These are phyloP conservation scores for Ascochyta koolunga DNA, from an alignment of 2,329 filamentous ascomycete species.

Conservation along the genomic window DNA sequence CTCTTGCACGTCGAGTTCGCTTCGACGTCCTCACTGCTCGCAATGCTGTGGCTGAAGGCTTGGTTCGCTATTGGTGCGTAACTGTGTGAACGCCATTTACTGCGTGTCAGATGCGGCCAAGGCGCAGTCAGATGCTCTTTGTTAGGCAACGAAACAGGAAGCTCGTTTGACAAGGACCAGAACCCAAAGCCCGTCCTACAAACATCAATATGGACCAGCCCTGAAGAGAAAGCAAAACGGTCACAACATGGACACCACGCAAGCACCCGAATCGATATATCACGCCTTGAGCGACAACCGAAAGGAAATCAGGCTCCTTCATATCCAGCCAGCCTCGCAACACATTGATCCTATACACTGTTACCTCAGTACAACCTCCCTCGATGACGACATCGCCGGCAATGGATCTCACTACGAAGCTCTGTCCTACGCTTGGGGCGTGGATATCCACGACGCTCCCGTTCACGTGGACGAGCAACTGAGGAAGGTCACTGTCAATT, in stretches of 20 bases:
- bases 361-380: neutral
- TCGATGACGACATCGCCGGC: neutral
- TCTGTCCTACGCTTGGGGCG: neutral
- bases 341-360: neutral
- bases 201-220: neutral
- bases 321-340: neutral
- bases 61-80: no score
- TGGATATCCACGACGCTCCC: neutral
- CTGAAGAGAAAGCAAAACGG: neutral
- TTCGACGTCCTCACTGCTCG: no score
- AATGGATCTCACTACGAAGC: neutral
- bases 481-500: neutral
- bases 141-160: no score
- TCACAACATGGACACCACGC: neutral
- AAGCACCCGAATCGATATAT: neutral
- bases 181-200: neutral
- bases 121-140: no score
- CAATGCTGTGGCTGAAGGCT: no score
- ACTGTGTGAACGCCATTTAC: no score
- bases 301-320: neutral
- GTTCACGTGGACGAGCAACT: neutral
- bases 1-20: no score
- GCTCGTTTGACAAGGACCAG: neutral
- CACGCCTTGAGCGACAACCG: neutral
- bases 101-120: no score